These are phyloP conservation scores for Pleurozium schreberi DNA, from an alignment of 225 moss, liverwort and hornwort species.

Conservation along the genomic window DNA sequence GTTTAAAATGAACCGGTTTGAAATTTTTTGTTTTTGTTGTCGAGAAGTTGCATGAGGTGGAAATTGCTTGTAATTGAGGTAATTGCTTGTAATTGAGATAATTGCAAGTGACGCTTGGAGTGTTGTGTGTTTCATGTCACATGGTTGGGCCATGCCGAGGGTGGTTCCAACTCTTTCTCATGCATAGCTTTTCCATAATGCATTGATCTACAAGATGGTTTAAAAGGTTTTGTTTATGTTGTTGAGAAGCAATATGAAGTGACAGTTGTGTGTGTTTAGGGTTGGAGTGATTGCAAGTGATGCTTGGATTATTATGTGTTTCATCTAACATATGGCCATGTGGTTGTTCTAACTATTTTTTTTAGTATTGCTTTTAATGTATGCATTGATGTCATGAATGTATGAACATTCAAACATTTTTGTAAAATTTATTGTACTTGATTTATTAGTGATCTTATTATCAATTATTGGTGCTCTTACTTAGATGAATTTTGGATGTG, in stretches of 20 bases:
- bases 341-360: not conserved
- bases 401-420: fast-evolving
- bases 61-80: not conserved
- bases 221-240: not conserved
- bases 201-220: not conserved
- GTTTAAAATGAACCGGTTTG: fast-evolving
- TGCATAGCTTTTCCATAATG: fast-evolving
- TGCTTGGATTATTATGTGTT: not conserved
- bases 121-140: fast-evolving
- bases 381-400: not conserved
- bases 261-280: not conserved
- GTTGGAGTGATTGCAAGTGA: not conserved
- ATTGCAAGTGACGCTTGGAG: not conserved
- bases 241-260: not conserved
- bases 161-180: fast-evolving
- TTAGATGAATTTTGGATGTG: fast-evolving
- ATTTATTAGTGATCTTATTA: fast-evolving
- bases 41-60: not conserved
- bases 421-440: not conserved
- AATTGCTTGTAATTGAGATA: too few relatives aligned
- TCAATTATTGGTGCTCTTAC: not conserved
- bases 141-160: fast-evolving
- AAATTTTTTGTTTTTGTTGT: not conserved
- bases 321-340: fast-evolving
- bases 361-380: not conserved